Conservation (phyloP, 2,329 filamentous ascomycete species). For the Hymenoscyphus repandus region DNA sequence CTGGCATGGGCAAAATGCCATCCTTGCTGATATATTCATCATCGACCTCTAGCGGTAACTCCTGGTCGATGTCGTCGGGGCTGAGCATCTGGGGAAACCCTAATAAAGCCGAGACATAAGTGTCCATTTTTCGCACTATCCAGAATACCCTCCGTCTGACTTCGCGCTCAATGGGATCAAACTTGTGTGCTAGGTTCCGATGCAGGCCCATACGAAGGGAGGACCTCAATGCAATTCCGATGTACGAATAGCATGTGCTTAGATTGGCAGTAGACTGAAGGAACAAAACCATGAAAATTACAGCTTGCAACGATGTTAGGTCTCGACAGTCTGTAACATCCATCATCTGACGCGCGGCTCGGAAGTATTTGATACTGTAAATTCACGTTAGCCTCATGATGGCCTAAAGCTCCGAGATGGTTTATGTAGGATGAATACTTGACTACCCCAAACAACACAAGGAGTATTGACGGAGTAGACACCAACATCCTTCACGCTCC, state of each 20-base stretch:
- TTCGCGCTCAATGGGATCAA: slow-evolving; percentile 59
- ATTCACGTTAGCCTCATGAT: slow-evolving; percentile 5
- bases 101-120: slow-evolving; percentile 61
- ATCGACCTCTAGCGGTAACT: slow-evolving; percentile 58
- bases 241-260: slow-evolving; percentile 73
- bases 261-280: slow-evolving; percentile 74
- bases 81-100: slow-evolving; percentile 61
- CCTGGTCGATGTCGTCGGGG: slow-evolving; percentile 62
- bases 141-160: slow-evolving; percentile 61
- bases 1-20: slow-evolving; percentile 49
- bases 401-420: too few relatives aligned
- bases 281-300: slow-evolving; percentile 77
- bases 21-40: slow-evolving; percentile 61
- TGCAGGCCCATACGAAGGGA: slow-evolving; percentile 75
- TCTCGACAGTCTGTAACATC: slow-evolving; percentile 68
- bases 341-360: slow-evolving; percentile 59
- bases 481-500: too few relatives aligned
- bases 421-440: too few relatives aligned
- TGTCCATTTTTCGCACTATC: slow-evolving; percentile 65
- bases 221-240: slow-evolving; percentile 71
- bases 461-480: too few relatives aligned
- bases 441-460: too few relatives aligned
- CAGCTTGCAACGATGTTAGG: slow-evolving; percentile 66
- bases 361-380: slow-evolving; percentile 68
- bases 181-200: slow-evolving; percentile 59